Percentiles rank a stretch among this genome's conserved stretches.
Conservation (phyloP, 805 yeast genomes). For the Candida easanensis region DNA sequence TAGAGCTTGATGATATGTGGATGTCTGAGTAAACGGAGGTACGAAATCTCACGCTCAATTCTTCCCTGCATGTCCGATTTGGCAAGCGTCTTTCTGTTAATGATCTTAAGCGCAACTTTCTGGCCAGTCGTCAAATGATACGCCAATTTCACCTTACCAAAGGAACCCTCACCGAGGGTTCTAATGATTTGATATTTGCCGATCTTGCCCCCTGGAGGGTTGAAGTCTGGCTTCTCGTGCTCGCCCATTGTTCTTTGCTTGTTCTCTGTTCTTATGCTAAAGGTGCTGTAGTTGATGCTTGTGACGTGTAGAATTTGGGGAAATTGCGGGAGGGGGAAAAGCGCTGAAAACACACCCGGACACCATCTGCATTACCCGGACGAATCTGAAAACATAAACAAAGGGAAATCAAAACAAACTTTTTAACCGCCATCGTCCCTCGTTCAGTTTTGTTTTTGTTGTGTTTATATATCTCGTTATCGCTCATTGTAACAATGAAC, state of each 20-base stretch:
- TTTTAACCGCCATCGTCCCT: neutral
- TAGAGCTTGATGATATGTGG: conserved; percentile 95
- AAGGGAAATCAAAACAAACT: conserved; percentile 1
- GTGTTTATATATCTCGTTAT: no score
- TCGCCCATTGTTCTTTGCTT: conserved; percentile 19
- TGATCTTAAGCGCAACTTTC: conserved; percentile 88
- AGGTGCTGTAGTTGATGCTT: neutral
- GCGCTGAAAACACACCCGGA: conserved; percentile 1
- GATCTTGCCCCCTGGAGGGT: conserved; percentile 47
- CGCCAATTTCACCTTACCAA: conserved; percentile 92
- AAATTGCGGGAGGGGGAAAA: neutral
- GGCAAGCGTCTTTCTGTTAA: conserved; percentile 87
- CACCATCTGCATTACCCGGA: conserved; percentile 11
- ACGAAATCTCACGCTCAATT: conserved; percentile 90
- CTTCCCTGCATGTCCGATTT: conserved; percentile 97
- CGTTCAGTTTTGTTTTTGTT: neutral
- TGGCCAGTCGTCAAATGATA: conserved; percentile 89
- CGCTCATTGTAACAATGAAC: conserved; percentile 37
- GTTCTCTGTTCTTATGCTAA: neutral
- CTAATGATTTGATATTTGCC: conserved; percentile 93
- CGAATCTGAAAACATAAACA: conserved; percentile 1
- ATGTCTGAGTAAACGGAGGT: conserved; percentile 82
- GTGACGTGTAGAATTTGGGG: neutral
- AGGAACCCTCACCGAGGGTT: conserved; percentile 94
- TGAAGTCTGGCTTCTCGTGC: conserved; percentile 25